Evolutionary conservation across 129 eudicot genomes (phyloP).

Genomic region (Oenanthe sinensis): DNA sequence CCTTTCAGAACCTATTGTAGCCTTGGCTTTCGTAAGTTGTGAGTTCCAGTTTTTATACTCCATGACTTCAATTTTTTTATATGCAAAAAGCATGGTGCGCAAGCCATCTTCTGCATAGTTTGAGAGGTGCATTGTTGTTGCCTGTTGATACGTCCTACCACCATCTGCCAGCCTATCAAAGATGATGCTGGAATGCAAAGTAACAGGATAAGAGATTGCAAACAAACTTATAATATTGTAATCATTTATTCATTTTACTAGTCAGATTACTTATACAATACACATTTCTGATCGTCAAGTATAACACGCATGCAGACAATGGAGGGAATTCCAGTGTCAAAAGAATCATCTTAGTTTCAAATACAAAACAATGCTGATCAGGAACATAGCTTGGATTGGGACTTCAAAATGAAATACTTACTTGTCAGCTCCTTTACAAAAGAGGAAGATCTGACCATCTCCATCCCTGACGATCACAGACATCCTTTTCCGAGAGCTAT

Average conservation of each 20-base stretch:
- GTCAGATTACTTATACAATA: neutral
- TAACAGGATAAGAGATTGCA: neutral
- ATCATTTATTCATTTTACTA: neutral
- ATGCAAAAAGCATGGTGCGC: conserved; percentile 47
- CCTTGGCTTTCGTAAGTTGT: conserved; percentile 38
- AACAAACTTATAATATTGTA: neutral
- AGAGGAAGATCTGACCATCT: conserved; percentile 36
- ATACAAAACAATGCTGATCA: neutral
- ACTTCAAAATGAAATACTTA: neutral
- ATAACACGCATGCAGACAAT: neutral
- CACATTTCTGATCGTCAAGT: neutral
- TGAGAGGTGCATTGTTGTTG: conserved; percentile 49
- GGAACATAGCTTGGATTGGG: neutral
- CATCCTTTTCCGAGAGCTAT: conserved; percentile 50
- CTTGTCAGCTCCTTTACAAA: conserved; percentile 41
- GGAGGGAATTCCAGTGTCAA: neutral
- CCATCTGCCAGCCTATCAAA: conserved; percentile 42
- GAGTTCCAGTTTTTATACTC: conserved; percentile 48
- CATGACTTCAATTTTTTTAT: conserved; percentile 22
- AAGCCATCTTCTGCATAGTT: conserved; percentile 51
- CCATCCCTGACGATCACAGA: conserved; percentile 46
- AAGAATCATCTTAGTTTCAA: neutral
- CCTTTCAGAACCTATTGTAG: conserved; percentile 38
- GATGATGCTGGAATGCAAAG: conserved; percentile 26
- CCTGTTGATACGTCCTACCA: conserved; percentile 54